Base-by-base conservation (phyloP, 768 basidiomycete genomes). In the Nidula microcarpa region DNA sequence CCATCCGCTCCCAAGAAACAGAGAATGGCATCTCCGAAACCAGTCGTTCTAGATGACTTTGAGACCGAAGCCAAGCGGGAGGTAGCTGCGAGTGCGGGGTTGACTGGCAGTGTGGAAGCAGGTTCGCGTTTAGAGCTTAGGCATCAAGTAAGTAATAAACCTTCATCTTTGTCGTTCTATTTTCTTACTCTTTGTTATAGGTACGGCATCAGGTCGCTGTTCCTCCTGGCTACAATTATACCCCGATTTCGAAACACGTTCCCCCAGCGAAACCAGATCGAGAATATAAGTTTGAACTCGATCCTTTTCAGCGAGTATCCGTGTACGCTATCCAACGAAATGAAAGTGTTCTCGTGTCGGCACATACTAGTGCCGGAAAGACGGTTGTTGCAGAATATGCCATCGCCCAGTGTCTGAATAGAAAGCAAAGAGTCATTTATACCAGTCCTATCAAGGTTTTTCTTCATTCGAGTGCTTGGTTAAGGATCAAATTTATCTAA, bases 321-420 rank as follows among this genome's bases (percentile, higher is more conserved):
- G 85, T 98, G 6, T 82, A 91, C 57, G 94, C 94, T 37, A 98
- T 99, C 49, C 94, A 99, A 67, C 81, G 97, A 37, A 96, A 97
- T 66, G 97, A 99, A 74, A 94, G 91, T 62, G 96, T 98, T 4
- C 78, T 99, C 49, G 97, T 99, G 13, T 98, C 96, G 18, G 97
- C 97, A 0, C 97, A 99, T 74, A 99, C 97, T 5, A 95, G 92
- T 71, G 97, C 97, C 35, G 97, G 97, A 64, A 99, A 99, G 74
- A 99, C 97, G 2, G 97, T 98, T 57, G 97, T 99, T 55, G 97
- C 97, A 45, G 97, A 99, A 76, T 99, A 98, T 70, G 97, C 97
- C 45, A 98, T 99, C 65, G 97, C 97, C 0, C 92, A 94, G 68
- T 95, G 91, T 79, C 75, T 99, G 62, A 86, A 86, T 69, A 87